A percentile compares a stretch with the other conserved stretches of the same genome.
Conservation (phyloP, 2,329 filamentous ascomycete genomes). For the Rutstroemia sp. region DNA sequence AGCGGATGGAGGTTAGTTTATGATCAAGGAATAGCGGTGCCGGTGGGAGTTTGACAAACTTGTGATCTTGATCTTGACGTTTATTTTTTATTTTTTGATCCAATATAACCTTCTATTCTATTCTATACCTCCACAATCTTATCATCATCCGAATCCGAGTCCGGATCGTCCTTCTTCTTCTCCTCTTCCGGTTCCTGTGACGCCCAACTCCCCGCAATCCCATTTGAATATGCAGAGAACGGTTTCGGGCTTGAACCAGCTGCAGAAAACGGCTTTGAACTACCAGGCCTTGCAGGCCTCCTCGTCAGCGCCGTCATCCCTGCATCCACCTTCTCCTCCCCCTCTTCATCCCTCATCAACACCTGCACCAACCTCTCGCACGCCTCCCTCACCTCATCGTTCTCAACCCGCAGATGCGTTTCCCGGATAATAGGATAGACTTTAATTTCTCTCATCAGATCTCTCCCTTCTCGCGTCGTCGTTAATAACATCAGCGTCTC, state of each 20-base stretch:
- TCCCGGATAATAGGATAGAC: constrained; percentile 89
- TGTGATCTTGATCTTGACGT: too few relatives aligned
- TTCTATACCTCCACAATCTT: constrained; percentile 29
- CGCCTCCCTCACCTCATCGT: constrained; percentile 74
- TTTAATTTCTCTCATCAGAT: constrained; percentile 65
- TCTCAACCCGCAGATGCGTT: constrained; percentile 67
- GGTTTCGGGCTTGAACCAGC: constrained; percentile 5
- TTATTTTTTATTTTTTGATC: too few relatives aligned
- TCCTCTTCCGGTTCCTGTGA: constrained; percentile 10
- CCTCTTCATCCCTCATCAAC: constrained; percentile 31
- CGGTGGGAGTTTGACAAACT: too few relatives aligned
- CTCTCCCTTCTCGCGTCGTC: constrained; percentile 67
- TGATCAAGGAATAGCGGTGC: too few relatives aligned
- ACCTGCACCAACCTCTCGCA: constrained; percentile 84
- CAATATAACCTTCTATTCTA: too few relatives aligned
- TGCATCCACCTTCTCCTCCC: constrained; percentile 23
- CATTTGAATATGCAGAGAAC: constrained; percentile 7
- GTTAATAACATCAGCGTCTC: constrained; percentile 83
- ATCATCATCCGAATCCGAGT: constrained; percentile 26
- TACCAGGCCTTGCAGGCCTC: background rate
- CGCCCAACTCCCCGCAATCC: constrained; percentile 14
- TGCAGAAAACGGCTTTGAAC: too few relatives aligned
- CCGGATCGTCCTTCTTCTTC: constrained; percentile 15
- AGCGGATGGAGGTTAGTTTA: too few relatives aligned
- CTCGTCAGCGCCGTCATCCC: constrained; percentile 24